phyloP scores from a whole-genome alignment of 176 grass and related monocot species.

The Oryza brachyantha region DNA sequence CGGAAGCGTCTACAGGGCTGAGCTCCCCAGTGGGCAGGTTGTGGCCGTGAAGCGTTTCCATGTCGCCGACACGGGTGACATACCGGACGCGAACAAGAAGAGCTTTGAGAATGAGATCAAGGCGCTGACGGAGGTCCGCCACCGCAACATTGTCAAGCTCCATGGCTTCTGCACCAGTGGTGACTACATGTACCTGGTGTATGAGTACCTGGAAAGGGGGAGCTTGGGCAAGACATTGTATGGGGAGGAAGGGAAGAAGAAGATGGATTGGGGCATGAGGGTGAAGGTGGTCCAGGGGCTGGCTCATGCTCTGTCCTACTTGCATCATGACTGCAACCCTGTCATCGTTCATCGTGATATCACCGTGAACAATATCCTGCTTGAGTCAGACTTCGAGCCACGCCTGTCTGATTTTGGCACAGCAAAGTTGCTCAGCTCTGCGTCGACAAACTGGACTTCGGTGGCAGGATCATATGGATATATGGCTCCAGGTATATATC shows the following conservation, averaged over 20 bases:
- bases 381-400: constrained; percentile 65
- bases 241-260: constrained; percentile 53
- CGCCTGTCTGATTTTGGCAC: constrained; percentile 83
- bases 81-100: constrained; percentile 57
- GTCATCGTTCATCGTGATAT: constrained; percentile 75
- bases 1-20: constrained; percentile 73
- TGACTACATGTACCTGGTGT: constrained; percentile 75
- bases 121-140: constrained; percentile 71
- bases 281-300: constrained; percentile 72
- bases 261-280: constrained; percentile 66
- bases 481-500: constrained; percentile 82
- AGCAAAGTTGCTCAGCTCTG: constrained; percentile 52
- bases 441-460: constrained; percentile 75
- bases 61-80: constrained; percentile 34
- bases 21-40: constrained; percentile 56
- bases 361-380: constrained; percentile 71
- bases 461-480: constrained; percentile 87
- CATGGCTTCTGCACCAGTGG: constrained; percentile 78
- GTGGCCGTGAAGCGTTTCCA: constrained; percentile 88
- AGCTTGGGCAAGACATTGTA: constrained; percentile 78
- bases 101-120: constrained; percentile 85
- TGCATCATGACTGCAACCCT: constrained; percentile 74
- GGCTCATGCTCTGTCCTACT: constrained; percentile 74
- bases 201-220: constrained; percentile 78
- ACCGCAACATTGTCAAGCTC: constrained; percentile 85